Conservation (phyloP, 1,139 yeast species). For the Kodamaea suecica region DNA sequence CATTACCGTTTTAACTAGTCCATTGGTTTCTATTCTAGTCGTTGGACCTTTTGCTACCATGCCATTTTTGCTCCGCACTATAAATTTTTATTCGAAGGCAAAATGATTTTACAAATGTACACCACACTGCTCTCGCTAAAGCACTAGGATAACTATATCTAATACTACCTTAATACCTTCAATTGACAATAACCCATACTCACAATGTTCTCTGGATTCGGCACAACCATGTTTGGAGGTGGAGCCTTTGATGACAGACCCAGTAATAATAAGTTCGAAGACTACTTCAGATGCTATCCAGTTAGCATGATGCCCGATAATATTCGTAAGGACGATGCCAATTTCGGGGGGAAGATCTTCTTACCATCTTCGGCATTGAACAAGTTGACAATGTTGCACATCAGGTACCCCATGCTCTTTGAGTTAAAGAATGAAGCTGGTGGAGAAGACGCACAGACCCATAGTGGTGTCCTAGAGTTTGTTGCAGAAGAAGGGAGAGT, state of each 20-base stretch:
- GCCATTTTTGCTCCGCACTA: no score
- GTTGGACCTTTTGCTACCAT: no score
- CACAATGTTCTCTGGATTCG: constrained; percentile 46
- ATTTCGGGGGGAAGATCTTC: constrained; percentile 95
- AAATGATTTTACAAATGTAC: no score
- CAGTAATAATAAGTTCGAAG: constrained; percentile 53
- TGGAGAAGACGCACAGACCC: constrained; percentile 48
- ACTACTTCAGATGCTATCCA: constrained; percentile 89
- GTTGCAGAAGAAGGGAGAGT: constrained; percentile 97
- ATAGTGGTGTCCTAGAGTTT: constrained; percentile 94
- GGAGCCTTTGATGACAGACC: constrained; percentile 30
- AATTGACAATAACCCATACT: background rate
- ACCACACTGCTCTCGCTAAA: background rate
- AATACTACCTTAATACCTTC: background rate
- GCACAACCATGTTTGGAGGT: constrained; percentile 40
- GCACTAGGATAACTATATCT: no score
- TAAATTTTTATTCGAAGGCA: no score
- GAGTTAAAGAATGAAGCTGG: constrained; percentile 69
- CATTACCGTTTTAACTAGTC: no score
- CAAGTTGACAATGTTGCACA: constrained; percentile 79
- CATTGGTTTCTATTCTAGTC: no score
- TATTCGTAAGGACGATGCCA: constrained; percentile 74
- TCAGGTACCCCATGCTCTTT: constrained; percentile 94
- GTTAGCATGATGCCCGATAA: constrained; percentile 86
- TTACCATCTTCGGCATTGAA: constrained; percentile 91